Conservation (phyloP, 2,329 filamentous ascomycete genomes). For the Paraconiothyrium sp. region DNA sequence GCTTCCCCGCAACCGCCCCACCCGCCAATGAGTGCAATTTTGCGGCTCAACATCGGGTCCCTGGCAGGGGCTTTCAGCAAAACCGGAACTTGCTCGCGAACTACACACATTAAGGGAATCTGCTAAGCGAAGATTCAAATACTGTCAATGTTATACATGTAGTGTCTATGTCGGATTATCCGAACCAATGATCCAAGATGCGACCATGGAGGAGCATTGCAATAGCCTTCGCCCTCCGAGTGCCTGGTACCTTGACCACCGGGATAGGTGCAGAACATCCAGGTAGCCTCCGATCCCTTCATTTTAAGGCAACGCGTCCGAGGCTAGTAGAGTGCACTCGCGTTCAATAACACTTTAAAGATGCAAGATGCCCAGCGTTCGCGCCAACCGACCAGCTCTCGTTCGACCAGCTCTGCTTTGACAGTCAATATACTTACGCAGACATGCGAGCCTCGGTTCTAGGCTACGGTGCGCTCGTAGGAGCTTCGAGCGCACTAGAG, state of each 20-base stretch:
- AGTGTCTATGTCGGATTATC: neutral
- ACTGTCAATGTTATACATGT: neutral
- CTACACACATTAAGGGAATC: neutral
- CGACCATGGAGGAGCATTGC: neutral
- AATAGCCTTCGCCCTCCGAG: neutral
- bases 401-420: neutral
- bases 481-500: slow-evolving; percentile 33
- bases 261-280: slow-evolving; percentile 11
- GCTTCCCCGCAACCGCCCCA: slow-evolving; percentile 17
- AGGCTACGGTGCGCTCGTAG: slow-evolving; percentile 28
- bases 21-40: neutral
- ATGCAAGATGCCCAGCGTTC: neutral
- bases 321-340: neutral
- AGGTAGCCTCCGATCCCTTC: slow-evolving; percentile 16
- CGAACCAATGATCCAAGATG: neutral
- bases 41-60: slow-evolving; percentile 2
- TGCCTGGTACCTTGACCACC: slow-evolving; percentile 1
- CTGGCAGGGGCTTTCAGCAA: neutral
- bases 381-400: neutral
- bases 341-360: slow-evolving; percentile 13
- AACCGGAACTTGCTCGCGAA: slow-evolving; percentile 3
- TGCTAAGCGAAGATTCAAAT: neutral
- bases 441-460: slow-evolving; percentile 18
- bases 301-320: slow-evolving; percentile 9
- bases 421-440: neutral